A percentile compares a stretch with the other conserved stretches of the same genome.
Evolutionary conservation across 2,329 filamentous ascomycete genomes (phyloP).

Genomic region (Tympanopsis confertula): DNA sequence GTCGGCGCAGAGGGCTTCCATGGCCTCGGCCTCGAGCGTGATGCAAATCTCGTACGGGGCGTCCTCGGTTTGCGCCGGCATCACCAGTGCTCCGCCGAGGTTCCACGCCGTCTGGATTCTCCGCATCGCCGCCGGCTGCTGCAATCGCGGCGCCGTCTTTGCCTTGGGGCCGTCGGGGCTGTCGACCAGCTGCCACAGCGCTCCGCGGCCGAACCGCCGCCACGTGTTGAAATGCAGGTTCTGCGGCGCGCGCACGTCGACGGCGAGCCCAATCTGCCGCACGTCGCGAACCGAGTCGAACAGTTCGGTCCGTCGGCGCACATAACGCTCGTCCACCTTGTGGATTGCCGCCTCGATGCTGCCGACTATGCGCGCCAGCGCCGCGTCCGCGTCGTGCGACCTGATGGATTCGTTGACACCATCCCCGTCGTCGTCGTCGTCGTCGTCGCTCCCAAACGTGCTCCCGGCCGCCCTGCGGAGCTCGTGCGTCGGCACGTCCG

Average conservation of each 20-base stretch:
- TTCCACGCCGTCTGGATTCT: conserved; percentile 15
- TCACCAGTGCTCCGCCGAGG: conserved; percentile 16
- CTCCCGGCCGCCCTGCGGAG: too few species aligned
- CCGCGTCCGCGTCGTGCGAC: not conserved
- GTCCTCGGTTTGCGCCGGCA: conserved; percentile 14
- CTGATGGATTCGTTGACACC: too few species aligned
- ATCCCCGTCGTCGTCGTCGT: too few species aligned
- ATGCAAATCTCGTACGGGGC: conserved; percentile 16
- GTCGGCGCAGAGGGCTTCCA: conserved; percentile 13
- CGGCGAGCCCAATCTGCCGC: conserved; percentile 23
- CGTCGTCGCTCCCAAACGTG: not conserved
- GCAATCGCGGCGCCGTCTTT: not conserved
- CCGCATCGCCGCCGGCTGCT: conserved; percentile 14
- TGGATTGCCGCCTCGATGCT: conserved; percentile 14
- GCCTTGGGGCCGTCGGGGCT: conserved; percentile 10
- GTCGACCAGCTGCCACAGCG: conserved; percentile 14
- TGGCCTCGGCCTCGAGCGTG: conserved; percentile 15
- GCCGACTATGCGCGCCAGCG: conserved; percentile 15
- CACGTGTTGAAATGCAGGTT: conserved; percentile 31
- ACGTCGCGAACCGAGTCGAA: conserved; percentile 24
- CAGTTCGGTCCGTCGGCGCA: conserved; percentile 22
- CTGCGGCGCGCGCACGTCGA: conserved; percentile 25
- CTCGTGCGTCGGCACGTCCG: conserved; percentile 11
- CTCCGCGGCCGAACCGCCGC: conserved; percentile 28
- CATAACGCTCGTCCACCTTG: conserved; percentile 26